Percentiles rank a stretch among this genome's conserved stretches.
Evolutionary conservation across 2,329 filamentous ascomycete species (phyloP).

Genomic region (Talaromyces marneffei): DNA sequence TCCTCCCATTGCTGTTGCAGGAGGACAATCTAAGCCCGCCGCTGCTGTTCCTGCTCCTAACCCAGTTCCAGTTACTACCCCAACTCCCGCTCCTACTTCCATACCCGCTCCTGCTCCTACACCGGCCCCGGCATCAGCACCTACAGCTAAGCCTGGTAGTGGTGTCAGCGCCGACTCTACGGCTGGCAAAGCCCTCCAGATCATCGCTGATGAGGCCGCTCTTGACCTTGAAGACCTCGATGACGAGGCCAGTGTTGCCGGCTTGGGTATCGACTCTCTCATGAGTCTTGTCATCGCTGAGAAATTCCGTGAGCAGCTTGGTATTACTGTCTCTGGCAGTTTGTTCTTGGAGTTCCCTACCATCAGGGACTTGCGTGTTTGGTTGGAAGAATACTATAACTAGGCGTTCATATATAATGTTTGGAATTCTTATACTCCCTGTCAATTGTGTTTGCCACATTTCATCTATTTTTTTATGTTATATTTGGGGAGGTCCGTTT

Average conservation of each 20-base stretch:
- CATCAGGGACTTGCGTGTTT: background rate
- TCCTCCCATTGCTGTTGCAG: background rate
- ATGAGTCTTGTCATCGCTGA: constrained; percentile 25
- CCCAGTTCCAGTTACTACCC: background rate
- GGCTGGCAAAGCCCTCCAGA: background rate
- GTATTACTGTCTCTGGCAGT: constrained; percentile 19
- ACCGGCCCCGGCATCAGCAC: background rate
- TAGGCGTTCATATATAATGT: constrained; percentile 29
- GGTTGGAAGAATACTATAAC: constrained; percentile 25
- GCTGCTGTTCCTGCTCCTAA: background rate
- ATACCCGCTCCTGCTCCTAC: background rate
- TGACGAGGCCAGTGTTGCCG: constrained; percentile 13
- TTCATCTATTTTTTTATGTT: background rate
- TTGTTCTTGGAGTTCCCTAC: constrained; percentile 5
- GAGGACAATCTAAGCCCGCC: background rate
- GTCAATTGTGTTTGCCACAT: background rate
- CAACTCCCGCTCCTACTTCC: background rate
- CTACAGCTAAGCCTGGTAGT: background rate
- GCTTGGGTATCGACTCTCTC: constrained; percentile 30
- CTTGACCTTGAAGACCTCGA: background rate
- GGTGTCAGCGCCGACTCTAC: background rate
- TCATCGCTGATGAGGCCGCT: background rate
- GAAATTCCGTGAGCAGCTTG: constrained; percentile 24
- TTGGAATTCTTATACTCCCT: background rate
- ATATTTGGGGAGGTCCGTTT: background rate